A percentile compares a stretch with the other conserved stretches of the same genome.
These are phyloP conservation scores for Solanum sparsipilum DNA, from an alignment of 257 asterid genomes.

Conservation along the genomic window DNA sequence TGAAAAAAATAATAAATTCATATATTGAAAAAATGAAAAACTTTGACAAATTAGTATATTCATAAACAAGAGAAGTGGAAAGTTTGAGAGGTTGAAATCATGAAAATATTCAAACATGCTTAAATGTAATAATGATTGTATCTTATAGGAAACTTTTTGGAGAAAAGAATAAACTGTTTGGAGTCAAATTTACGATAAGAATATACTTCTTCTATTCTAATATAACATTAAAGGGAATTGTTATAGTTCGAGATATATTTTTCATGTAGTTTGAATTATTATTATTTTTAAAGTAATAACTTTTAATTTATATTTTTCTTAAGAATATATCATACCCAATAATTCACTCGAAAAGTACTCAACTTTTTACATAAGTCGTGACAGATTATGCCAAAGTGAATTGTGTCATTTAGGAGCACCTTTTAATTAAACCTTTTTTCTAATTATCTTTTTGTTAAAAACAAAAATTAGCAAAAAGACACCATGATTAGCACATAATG, in stretches of 20 bases:
- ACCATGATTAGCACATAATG: neutral
- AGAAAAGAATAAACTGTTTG: neutral
- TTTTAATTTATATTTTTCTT: no score
- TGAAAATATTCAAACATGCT: neutral
- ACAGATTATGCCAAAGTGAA: neutral
- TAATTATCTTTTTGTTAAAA: neutral
- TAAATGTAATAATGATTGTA: neutral
- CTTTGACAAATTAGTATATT: neutral
- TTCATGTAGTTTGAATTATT: no score
- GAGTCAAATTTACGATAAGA: neutral
- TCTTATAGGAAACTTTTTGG: neutral
- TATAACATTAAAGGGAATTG: no score
- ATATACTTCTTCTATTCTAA: no score
- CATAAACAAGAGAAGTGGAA: neutral
- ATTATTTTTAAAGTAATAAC: no score
- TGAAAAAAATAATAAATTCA: neutral
- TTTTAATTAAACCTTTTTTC: neutral
- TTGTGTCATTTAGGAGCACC: neutral
- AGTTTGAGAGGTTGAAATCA: neutral
- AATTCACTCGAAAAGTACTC: neutral
- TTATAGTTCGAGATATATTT: neutral
- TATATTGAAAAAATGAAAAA: no score
- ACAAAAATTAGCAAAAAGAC: neutral
- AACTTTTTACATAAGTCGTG: neutral
- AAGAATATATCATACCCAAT: neutral